A percentile compares a stretch with the other conserved stretches of the same genome.
Evolutionary conservation across 2,329 filamentous ascomycete species (phyloP).

Genomic region (Colletotrichum godetiae): DNA sequence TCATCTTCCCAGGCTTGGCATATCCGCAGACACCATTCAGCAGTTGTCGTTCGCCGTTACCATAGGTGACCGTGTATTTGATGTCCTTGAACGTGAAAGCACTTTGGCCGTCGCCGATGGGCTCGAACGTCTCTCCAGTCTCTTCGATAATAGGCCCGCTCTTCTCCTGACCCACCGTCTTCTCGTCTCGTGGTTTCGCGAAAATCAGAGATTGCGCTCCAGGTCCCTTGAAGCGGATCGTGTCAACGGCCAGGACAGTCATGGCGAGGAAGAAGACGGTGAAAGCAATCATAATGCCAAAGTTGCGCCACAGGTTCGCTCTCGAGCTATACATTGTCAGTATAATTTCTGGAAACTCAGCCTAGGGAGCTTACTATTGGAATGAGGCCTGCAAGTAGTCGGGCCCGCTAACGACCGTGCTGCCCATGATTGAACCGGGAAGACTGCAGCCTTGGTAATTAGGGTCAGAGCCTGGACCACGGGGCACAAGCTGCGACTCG

Average conservation of each 20-base stretch:
- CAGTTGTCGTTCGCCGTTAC: conserved; percentile 20
- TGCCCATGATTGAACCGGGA: conserved; percentile 62
- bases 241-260: conserved; percentile 77
- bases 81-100: conserved; percentile 80
- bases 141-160: conserved; percentile 42
- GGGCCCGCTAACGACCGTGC: conserved; percentile 61
- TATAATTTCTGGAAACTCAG: accelerated
- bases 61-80: conserved; percentile 74
- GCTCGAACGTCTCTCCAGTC: conserved; percentile 52
- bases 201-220: conserved; percentile 34
- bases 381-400: conserved; percentile 65
- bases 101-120: conserved; percentile 67
- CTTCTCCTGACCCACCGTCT: conserved; percentile 40
- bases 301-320: conserved; percentile 78
- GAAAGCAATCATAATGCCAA: conserved; percentile 82
- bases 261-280: conserved; percentile 78
- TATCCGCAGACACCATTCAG: conserved; percentile 71
- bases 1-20: conserved; percentile 82
- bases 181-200: background rate
- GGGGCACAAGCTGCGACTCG: conserved; percentile 57
- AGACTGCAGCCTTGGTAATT: conserved; percentile 67
- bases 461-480: conserved; percentile 52
- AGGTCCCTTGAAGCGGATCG: conserved; percentile 65
- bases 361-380: conserved; percentile 53
- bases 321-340: conserved; percentile 44